These are phyloP conservation scores for Talaromyces funiculosus DNA, from an alignment of 2,329 filamentous ascomycete species.

Conservation along the genomic window DNA sequence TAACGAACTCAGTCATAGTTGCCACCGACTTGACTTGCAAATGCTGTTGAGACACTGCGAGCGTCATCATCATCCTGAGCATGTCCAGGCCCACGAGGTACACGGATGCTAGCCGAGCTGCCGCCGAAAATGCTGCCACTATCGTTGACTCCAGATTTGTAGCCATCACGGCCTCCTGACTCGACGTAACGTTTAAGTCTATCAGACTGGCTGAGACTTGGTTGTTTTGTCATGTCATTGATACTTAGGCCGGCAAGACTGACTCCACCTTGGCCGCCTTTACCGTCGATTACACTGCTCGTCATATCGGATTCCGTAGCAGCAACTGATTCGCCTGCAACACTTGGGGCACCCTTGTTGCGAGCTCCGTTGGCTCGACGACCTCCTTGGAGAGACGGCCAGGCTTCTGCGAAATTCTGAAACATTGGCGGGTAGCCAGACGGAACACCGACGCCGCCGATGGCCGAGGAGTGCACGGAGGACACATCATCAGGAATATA, in stretches of 20 bases:
- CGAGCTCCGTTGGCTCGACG: slow-evolving; percentile 62
- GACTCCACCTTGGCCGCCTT: slow-evolving; percentile 75
- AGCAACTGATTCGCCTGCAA: slow-evolving; percentile 87
- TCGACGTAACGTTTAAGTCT: slow-evolving; percentile 93
- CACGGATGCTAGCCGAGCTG: slow-evolving; percentile 50
- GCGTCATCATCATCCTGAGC: slow-evolving; percentile 75
- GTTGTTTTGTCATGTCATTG: slow-evolving; percentile 63
- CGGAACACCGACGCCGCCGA: slow-evolving; percentile 76
- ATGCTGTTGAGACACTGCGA: slow-evolving; percentile 91
- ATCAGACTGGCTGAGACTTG: slow-evolving; percentile 75
- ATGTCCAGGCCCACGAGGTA: slow-evolving; percentile 41
- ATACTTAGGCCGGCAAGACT: slow-evolving; percentile 80
- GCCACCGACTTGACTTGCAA: slow-evolving; percentile 84
- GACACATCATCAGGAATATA: slow-evolving; percentile 97
- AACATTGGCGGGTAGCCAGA: slow-evolving; percentile 93
- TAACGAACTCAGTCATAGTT: slow-evolving; percentile 51
- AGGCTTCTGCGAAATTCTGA: slow-evolving; percentile 82
- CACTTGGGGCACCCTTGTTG: slow-evolving; percentile 63
- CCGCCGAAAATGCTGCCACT: slow-evolving; percentile 61
- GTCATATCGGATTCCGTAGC: slow-evolving; percentile 86
- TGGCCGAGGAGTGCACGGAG: slow-evolving; percentile 84
- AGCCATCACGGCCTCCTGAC: slow-evolving; percentile 62
- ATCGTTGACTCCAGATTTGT: slow-evolving; percentile 47
- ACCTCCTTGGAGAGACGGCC: slow-evolving; percentile 73
- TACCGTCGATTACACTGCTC: slow-evolving; percentile 68